Evolutionary conservation across 257 asterid genomes (phyloP), one percentile per base, ranked within the genome.

Genomic region (Knoxia roxburghii): DNA sequence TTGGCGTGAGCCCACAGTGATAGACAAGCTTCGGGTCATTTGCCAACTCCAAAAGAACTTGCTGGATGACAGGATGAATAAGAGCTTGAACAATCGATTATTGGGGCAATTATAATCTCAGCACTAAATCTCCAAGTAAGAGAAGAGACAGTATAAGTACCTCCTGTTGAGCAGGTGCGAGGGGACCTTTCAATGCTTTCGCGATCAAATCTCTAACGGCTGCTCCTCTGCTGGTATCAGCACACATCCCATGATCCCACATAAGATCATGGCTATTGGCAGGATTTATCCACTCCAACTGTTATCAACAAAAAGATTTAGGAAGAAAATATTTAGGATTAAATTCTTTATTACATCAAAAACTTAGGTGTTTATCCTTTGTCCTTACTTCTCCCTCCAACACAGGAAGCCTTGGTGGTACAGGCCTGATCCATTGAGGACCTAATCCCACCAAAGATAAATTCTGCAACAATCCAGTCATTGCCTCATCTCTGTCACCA

Each of bases 221-320:
- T 39, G 92, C 97, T 79, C 97, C 97, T 81, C 89, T 79, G 68
- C 95, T 88, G 40, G 97, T 94, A 83, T 93, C 97, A 76, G 96
- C 97, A 65, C 99, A 93, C 98, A 90, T 93, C 65, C 96, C 91
- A 74, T 87, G 82, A 81, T 93, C 98, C 98, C 98, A 93, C 65
- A 85, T 74, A 72, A 88, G 97, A 73, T 90, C 97, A 76, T 93
- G 91, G 77, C 75, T 88, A 66, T 81, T 80, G 68, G 88, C 91
- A 14, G 97, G 97, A 76, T 89, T 92, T 78, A 89, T 78, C 97
- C 98, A 93, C 77, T 82, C 84, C 39, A 93, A 81, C 99, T 93
- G 86, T 75, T 70, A 58, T 59, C 70, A 76, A 78, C 61, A 67
- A 64, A 67, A 67, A 53, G 71, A 18, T 61, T 37, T 37, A 46